Evolutionary conservation across 352 stramenopile species (phyloP).

Genomic region (Chrysophaeum taylorii): DNA sequence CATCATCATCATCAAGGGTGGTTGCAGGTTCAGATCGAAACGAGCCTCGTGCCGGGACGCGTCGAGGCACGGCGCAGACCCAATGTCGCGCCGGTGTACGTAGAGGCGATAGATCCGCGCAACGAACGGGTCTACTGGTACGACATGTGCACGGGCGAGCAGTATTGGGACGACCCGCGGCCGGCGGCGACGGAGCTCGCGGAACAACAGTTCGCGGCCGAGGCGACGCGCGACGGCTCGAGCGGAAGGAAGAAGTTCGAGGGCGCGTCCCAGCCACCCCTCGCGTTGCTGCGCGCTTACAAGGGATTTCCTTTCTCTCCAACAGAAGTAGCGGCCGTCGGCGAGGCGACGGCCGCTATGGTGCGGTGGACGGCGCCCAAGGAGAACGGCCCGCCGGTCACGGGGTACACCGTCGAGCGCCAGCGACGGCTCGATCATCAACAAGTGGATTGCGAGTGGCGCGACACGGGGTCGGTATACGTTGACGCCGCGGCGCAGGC

Average conservation of each 20-base stretch:
- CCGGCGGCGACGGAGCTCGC: background rate
- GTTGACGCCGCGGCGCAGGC: background rate
- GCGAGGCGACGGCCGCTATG: background rate
- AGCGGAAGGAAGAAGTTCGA: background rate
- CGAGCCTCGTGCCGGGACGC: background rate
- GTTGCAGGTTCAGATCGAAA: background rate
- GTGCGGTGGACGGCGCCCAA: constrained; percentile 18
- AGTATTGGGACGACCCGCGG: constrained; percentile 11
- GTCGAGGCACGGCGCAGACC: background rate
- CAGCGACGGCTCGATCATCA: constrained; percentile 7
- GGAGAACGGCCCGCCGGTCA: constrained; percentile 15
- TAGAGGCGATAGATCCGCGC: background rate
- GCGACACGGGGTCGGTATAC: constrained; percentile 15
- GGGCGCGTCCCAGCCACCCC: background rate
- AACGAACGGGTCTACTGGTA: background rate
- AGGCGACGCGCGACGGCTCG: background rate
- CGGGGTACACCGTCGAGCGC: constrained; percentile 1
- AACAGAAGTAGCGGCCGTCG: background rate
- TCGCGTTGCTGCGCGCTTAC: background rate
- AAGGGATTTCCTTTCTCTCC: constrained; percentile 19
- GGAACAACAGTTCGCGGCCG: background rate
- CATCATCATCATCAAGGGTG: background rate
- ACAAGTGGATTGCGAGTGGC: constrained; percentile 19
- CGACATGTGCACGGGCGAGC: constrained; percentile 7
- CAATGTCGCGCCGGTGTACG: background rate